Conservation (phyloP, 2,329 filamentous ascomycete species). For the Sclerotinia trifoliorum region DNA sequence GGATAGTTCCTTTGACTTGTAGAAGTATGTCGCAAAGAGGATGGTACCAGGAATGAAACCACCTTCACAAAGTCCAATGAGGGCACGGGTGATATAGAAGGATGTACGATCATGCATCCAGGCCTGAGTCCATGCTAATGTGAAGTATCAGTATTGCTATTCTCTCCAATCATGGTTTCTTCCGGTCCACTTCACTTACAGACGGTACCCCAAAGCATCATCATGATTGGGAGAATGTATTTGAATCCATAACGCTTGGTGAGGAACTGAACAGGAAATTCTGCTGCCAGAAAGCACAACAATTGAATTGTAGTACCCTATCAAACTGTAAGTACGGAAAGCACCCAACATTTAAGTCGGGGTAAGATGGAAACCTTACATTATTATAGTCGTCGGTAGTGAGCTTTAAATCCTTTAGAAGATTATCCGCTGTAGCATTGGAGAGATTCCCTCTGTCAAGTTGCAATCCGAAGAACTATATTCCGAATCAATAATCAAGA, state of each 20-base stretch:
- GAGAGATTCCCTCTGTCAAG: conserved; percentile 58
- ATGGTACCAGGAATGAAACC: conserved; percentile 61
- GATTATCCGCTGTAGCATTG: conserved; percentile 54
- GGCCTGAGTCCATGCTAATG: conserved; percentile 48
- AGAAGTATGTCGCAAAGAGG: conserved; percentile 68
- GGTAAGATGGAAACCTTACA: conserved; percentile 36
- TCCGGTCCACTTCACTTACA: neutral
- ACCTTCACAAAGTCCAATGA: conserved; percentile 37
- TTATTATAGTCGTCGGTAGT: conserved; percentile 30
- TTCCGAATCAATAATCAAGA: neutral
- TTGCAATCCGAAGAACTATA: conserved; percentile 57
- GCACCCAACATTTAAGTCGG: neutral
- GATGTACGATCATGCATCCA: conserved; percentile 41
- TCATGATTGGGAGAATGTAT: conserved; percentile 52
- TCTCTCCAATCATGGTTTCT: conserved; percentile 40
- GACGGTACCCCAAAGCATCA: conserved; percentile 54
- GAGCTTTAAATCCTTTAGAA: conserved; percentile 20
- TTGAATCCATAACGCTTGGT: conserved; percentile 53
- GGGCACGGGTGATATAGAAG: conserved; percentile 37
- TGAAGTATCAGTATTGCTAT: neutral
- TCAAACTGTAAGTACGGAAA: conserved; percentile 22
- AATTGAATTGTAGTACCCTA: conserved; percentile 51
- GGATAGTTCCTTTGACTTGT: conserved; percentile 64
- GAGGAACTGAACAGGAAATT: conserved; percentile 56
- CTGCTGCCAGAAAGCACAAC: conserved; percentile 42